Evolutionary conservation across 495 filamentous ascomycete genomes (phyloP).

Genomic region (Neurospora sp.): DNA sequence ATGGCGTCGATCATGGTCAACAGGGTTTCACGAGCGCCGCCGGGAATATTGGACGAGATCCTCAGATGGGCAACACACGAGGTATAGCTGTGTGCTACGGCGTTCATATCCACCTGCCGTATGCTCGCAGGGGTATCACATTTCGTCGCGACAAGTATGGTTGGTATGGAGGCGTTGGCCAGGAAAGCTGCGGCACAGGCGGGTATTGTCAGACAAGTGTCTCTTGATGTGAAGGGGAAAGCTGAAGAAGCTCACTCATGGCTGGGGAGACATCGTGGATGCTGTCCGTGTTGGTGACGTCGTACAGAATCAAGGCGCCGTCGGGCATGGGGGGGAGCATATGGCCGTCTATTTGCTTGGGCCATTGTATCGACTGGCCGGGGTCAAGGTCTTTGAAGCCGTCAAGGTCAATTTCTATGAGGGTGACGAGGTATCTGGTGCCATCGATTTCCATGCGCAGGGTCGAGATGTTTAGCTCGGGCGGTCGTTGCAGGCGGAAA

Average conservation of each 20-base stretch:
- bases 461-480: constrained; percentile 44
- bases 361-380: constrained; percentile 66
- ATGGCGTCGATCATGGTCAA: constrained; percentile 64
- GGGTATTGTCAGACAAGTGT: not conserved
- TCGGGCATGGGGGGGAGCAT: constrained; percentile 59
- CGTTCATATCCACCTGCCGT: constrained; percentile 49
- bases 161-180: constrained; percentile 54
- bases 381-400: constrained; percentile 54
- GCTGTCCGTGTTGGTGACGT: constrained; percentile 66
- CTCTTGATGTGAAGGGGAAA: not conserved
- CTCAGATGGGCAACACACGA: constrained; percentile 60
- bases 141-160: constrained; percentile 73
- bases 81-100: constrained; percentile 49
- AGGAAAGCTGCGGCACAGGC: constrained; percentile 50
- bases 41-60: constrained; percentile 57
- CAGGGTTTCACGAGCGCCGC: constrained; percentile 69
- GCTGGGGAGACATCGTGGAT: constrained; percentile 56
- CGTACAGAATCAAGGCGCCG: constrained; percentile 75
- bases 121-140: constrained; percentile 58
- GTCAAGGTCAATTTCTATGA: constrained; percentile 66
- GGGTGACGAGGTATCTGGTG: constrained; percentile 61
- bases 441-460: constrained; percentile 72
- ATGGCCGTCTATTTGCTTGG: constrained; percentile 55
- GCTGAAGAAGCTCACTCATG: constrained; percentile 51
- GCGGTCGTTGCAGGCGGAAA: constrained; percentile 53